Conservation (phyloP, 257 asterid genomes). For the Solanum chmielewskii region DNA sequence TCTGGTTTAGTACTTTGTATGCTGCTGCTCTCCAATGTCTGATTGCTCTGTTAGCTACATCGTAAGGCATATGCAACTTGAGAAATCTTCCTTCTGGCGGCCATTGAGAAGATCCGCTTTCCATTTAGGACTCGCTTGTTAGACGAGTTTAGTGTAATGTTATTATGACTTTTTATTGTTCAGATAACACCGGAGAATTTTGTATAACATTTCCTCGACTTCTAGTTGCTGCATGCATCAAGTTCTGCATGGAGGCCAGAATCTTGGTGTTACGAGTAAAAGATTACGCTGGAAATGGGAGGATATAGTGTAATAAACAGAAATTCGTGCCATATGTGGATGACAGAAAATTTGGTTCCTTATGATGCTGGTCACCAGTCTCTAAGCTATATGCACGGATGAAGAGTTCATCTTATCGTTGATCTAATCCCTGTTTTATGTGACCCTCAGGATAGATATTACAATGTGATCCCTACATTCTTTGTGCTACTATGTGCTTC, state of each 20-base stretch:
- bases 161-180: neutral
- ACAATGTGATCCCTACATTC: neutral
- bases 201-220: neutral
- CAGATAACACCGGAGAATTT: neutral
- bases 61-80: neutral
- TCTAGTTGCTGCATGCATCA: neutral
- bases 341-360: neutral
- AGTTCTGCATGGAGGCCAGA: neutral
- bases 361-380: neutral
- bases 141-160: neutral
- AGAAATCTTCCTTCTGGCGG: neutral
- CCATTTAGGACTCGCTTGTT: neutral
- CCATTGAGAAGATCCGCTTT: neutral
- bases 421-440: neutral
- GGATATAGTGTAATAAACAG: neutral
- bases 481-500: neutral
- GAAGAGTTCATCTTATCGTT: neutral
- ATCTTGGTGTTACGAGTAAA: neutral
- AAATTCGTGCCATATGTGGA: neutral
- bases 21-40: neutral
- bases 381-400: neutral
- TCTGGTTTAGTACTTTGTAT: neutral
- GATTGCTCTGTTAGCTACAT: neutral
- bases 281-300: neutral
- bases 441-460: neutral